Base-by-base conservation (phyloP, 768 basidiomycete species). In the Xerocomellus dryophilus region DNA sequence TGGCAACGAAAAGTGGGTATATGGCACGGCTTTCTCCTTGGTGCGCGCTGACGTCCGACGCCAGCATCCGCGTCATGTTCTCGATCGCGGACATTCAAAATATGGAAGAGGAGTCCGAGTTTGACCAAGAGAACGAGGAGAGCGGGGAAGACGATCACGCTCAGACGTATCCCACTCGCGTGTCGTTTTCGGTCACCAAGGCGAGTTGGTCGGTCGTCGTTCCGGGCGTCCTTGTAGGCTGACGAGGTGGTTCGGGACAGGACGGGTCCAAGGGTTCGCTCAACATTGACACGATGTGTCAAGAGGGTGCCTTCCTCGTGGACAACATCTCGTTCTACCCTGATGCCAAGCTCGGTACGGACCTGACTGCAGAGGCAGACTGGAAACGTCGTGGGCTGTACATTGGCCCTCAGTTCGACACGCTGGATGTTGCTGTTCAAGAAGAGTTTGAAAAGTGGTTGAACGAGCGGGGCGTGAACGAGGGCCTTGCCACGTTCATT, bases 391-490 rank as follows among this genome's bases (percentile, higher is more conserved):
- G 94, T 18, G 93, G 90, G 2, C 74, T 90, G 59, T 98, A 97
- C 78, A 84, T 96, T 66, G 96, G 96, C 1, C 96, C 95, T 47
- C 85, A 88, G 76, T 98, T 97, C 64, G 91, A 94, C 54, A 89
- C 92, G 44, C 84, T 98, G 41, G 96, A 98, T 66, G 78, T 85
- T 40, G 68, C 73, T 2, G 83, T 99, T 17, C 96, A 98, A 72
- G 88, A 93, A 60, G 89, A 92, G 70, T 93, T 98, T 67, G 92
- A 96, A 66, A 81, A 81, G 66, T 98, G 80, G 81, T 73, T 99
- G 52, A 80, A 84, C 59, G 95, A 98, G 76, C 86, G 96, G 50
- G 95, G 93, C 8, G 80, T 99, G 62, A 84, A 92, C 69, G 88
- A 91, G 64, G 73, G 66, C 35, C 76, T 95, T 41, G 96, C 94